Percentiles rank a stretch among this genome's conserved stretches.
These are phyloP conservation scores for Plasmodium vivax DNA, from an alignment of 169 alveolate species.

Conservation along the genomic window DNA sequence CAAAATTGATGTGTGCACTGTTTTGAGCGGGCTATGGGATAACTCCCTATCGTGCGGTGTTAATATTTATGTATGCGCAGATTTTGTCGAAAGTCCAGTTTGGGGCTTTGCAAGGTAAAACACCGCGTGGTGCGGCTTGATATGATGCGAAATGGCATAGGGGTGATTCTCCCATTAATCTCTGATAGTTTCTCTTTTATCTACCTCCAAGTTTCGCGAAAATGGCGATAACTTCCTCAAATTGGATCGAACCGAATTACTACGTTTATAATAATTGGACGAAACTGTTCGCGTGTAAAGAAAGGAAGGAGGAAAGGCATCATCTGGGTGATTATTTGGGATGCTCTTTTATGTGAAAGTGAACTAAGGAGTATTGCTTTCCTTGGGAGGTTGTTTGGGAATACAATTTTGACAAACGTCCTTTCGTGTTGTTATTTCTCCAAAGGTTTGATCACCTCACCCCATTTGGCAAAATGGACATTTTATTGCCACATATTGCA, in stretches of 20 bases:
- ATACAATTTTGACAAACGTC: neutral
- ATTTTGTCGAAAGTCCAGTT: conserved; percentile 1
- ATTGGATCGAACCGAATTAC: neutral
- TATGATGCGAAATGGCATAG: neutral
- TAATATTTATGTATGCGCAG: neutral
- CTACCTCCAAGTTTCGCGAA: neutral
- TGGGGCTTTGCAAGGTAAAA: neutral
- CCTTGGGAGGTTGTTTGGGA: neutral
- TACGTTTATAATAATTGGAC: neutral
- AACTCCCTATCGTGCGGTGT: neutral
- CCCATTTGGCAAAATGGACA: neutral
- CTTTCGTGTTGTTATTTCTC: neutral
- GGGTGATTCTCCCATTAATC: neutral
- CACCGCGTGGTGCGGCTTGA: neutral
- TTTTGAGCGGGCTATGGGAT: neutral
- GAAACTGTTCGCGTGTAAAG: neutral
- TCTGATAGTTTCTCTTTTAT: neutral
- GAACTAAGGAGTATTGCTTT: neutral
- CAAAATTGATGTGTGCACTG: neutral
- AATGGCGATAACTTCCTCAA: neutral
- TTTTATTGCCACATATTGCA: neutral
- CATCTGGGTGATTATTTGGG: neutral
- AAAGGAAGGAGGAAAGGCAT: neutral
- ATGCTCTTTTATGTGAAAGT: neutral
- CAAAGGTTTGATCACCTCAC: neutral